Evolutionary conservation across 345 rosid genomes (phyloP), one percentile per base, ranked within the genome.

Genomic region (Iberis pinnata): DNA sequence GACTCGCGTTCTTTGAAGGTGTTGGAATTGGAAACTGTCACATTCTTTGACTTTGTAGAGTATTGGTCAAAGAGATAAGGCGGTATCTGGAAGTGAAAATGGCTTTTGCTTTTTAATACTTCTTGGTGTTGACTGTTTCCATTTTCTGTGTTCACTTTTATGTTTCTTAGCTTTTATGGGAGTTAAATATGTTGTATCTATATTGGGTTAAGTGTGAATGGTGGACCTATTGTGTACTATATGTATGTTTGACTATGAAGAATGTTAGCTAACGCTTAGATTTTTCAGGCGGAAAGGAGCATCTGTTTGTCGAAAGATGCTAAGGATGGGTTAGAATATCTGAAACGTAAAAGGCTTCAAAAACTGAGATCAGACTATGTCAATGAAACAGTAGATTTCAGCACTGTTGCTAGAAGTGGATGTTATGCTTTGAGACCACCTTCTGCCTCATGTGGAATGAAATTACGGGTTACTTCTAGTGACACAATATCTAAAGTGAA

Each of bases 281-380:
- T 68, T 57, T 58, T 52, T 32, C 78, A 93, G 99, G 99, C 83
- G 81, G 97, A 93, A 75, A 88, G 99, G 68, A 77, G 94, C 76
- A 80, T 74, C 33, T 74, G 82, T 46, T 63, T 76, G 67, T 78
- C 95, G 2, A 82, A 78, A 68, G 95, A 86, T 67, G 86, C 75
- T 36, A 67, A 63, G 59, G 84, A 78, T 74, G 83, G 89, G 56
- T 64, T 84, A 61, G 92, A 93, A 58, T 71, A 52, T 64, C 76
- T 89, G 78, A 93, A 86, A 80, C 86, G 72, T 50, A 93, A 80
- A 70, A 79, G 86, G 78, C 95, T 79, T 70, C 82, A 79, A 50
- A 75, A 73, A 59, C 60, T 79, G 81, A 93, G 78, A 78, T 43
- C 89, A 62, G 84, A 24, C 18, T 13, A 61, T 53, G 72, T 13